Percentiles rank a stretch among this genome's conserved stretches.
phyloP scores from a whole-genome alignment of 2,329 filamentous ascomycete genomes.

The Ophiostoma triangulosporum region DNA sequence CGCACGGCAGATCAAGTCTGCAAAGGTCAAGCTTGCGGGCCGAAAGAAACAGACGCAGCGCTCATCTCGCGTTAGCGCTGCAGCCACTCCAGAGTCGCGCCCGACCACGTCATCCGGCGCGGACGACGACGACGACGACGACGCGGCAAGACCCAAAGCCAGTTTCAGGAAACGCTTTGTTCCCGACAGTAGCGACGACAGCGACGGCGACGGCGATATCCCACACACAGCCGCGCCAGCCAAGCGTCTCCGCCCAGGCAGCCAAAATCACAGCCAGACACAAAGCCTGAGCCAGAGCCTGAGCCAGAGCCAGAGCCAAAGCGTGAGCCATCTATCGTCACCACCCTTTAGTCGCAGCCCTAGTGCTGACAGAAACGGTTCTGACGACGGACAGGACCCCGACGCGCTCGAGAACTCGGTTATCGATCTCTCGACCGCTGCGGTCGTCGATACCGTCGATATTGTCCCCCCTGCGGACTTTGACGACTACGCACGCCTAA shows the following conservation, averaged over 20 bases:
- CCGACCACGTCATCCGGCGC: not conserved
- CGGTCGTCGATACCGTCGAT: not conserved
- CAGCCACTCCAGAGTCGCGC: not conserved
- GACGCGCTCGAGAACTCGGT: not conserved
- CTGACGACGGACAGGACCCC: not conserved
- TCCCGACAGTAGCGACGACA: not conserved
- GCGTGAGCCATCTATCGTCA: not conserved
- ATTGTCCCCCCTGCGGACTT: slow-evolving; percentile 4
- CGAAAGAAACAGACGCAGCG: not conserved
- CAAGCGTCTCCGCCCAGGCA: not conserved
- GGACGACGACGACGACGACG: not conserved
- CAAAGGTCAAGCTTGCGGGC: not conserved
- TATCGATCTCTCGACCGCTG: too few species aligned
- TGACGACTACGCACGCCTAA: slow-evolving; percentile 7
- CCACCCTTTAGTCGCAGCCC: slow-evolving; percentile 2
- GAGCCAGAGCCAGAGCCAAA: not conserved
- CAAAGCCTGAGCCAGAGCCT: not conserved
- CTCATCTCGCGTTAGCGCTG: not conserved
- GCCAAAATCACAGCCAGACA: not conserved
- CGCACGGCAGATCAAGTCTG: not conserved
- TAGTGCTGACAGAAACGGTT: slow-evolving; percentile 1
- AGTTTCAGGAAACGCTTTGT: not conserved
- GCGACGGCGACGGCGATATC: not conserved
- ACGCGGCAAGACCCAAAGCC: not conserved
- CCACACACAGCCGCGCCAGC: not conserved